These are phyloP conservation scores for Uronychia setigera DNA, from an alignment of 73 alveolate species.

Conservation along the genomic window DNA sequence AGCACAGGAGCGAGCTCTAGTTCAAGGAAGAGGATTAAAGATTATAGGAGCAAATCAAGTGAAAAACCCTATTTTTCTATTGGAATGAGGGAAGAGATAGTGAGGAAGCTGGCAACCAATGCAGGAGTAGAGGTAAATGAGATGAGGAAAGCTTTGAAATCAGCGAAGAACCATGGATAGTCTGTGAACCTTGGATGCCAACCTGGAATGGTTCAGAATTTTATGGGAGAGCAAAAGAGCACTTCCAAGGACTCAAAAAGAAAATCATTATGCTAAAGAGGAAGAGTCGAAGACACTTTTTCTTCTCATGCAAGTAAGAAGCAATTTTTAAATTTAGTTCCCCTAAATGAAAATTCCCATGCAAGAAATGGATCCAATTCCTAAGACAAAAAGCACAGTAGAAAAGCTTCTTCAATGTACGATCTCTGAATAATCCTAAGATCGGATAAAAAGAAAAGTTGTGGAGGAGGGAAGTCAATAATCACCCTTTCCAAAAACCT, in stretches of 20 bases:
- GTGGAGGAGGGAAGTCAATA: background rate
- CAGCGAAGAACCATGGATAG: background rate
- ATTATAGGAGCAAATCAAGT: background rate
- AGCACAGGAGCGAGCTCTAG: background rate
- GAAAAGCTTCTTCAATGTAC: background rate
- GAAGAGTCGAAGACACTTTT: background rate
- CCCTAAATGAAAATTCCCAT: background rate
- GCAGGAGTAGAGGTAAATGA: background rate
- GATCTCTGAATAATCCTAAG: background rate
- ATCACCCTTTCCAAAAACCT: background rate
- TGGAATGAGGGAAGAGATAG: background rate
- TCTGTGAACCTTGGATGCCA: background rate
- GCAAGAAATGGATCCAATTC: background rate
- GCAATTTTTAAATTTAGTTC: background rate
- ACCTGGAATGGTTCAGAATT: no score
- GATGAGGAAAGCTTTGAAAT: background rate
- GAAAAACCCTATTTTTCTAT: background rate
- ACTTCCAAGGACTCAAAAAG: background rate
- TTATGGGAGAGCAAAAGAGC: background rate
- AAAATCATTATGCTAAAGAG: background rate
- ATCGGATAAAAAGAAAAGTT: background rate
- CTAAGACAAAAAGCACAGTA: background rate
- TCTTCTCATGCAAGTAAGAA: background rate
- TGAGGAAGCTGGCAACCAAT: background rate
- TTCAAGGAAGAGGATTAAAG: background rate